Conservation (phyloP, 306 rosid species). For the Acmispon strigosus region DNA sequence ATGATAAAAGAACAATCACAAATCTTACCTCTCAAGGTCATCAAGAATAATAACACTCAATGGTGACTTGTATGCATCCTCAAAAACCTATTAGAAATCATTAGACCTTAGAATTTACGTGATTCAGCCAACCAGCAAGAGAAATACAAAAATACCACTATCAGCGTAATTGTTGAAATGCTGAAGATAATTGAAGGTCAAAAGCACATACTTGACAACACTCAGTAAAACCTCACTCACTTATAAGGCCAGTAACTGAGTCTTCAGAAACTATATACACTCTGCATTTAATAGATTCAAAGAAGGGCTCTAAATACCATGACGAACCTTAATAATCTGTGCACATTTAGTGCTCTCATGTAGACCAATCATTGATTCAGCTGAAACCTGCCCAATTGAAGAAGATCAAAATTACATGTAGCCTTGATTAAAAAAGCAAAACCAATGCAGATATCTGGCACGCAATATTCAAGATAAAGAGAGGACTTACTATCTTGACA, state of each 20-base stretch:
- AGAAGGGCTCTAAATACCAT: slow-evolving; percentile 16
- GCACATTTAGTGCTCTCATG: slow-evolving; percentile 94
- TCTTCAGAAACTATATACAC: background rate
- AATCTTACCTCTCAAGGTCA: slow-evolving; percentile 78
- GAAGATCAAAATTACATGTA: slow-evolving; percentile 11
- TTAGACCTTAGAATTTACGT: slow-evolving; percentile 14
- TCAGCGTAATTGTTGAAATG: background rate
- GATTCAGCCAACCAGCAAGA: background rate
- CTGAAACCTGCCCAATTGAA: slow-evolving; percentile 60
- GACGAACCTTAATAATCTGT: slow-evolving; percentile 87
- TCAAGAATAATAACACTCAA: slow-evolving; percentile 93
- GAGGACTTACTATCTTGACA: slow-evolving; percentile 88
- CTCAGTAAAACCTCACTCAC: slow-evolving; percentile 13
- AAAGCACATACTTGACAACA: slow-evolving; percentile 11
- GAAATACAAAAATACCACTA: slow-evolving; percentile 1
- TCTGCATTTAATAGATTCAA: background rate
- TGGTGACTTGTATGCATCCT: slow-evolving; percentile 98
- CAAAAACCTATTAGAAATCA: slow-evolving; percentile 63
- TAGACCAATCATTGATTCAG: slow-evolving; percentile 92
- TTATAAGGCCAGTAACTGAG: background rate
- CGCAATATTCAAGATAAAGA: slow-evolving; percentile 1
- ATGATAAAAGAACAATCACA: slow-evolving; percentile 20
- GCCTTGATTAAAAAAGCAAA: slow-evolving; percentile 7
- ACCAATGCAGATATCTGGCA: slow-evolving; percentile 15
- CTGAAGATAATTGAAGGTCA: slow-evolving; percentile 1